Base-by-base conservation (phyloP, 352 stramenopile genomes). In the Pythium brassicae region DNA sequence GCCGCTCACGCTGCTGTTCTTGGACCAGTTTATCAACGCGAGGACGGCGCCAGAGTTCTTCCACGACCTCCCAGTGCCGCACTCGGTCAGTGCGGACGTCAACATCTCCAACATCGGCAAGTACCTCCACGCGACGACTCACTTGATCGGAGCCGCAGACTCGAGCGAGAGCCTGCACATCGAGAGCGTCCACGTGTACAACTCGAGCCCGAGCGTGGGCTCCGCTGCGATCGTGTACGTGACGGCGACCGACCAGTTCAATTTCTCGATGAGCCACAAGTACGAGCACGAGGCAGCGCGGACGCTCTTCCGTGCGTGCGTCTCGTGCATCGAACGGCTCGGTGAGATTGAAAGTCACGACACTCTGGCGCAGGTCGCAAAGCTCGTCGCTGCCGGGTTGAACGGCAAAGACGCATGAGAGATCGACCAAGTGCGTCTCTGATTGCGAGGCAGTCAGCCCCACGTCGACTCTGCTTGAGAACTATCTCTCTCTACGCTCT, bases 211-310 rank as follows among this genome's bases (percentile, higher is more conserved):
- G 44, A 53, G 55, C 25, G 2, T 66, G 25, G 60, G 43, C 9
- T 9, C 53, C 0, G 26, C 44, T 6, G 44, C 26, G 34, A 50
- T 50, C 39, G 46, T 55, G 17, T 66, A 63, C 60, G 45, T 56
- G 19, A 59, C 35, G 0, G 55, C 60, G 1, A 45, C 55, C 15
- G 45, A 62, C 15, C 44, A 15, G 12, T 29, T 66, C 20, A 51
- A 45, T 43, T 67, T 42, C 43, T 48, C 53, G 15, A 45, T 63
- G 34, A 67, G 47, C 48, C 44, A 55, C 61, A 54, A 63, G 27
- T 42, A 59, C 35, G 42, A 66, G 2, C 22, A 37, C 20, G 32
- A 40, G 17, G 15, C 43, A 0, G 55, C 53, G 2, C 12, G 44
- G 15, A 37, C 7, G 25, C 11, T 61, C 3, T 45, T 65, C 0